A percentile compares a stretch with the other conserved stretches of the same genome.
Evolutionary conservation across 192 early-diverging fungal species (phyloP).

Genomic region (Gorgonomyces haynaldii): DNA sequence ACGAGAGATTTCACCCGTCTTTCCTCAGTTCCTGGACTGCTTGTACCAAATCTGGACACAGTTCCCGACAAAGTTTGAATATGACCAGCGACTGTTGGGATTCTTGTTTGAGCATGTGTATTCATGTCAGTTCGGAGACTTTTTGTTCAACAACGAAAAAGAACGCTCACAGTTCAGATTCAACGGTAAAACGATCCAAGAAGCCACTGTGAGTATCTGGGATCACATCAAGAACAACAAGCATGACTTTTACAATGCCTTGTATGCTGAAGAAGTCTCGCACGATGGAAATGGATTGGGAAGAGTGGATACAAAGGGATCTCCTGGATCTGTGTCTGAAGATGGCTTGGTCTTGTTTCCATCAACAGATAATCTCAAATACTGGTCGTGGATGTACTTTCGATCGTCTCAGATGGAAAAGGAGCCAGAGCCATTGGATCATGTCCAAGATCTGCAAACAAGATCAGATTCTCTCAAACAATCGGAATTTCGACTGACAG

Average conservation of each 20-base stretch:
- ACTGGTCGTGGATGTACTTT: conserved; percentile 63
- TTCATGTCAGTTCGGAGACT: conserved; percentile 88
- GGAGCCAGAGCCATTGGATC: no score
- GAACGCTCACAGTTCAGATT: conserved; percentile 50
- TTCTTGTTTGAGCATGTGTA: conserved; percentile 78
- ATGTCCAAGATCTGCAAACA: no score
- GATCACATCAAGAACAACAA: conserved; percentile 54
- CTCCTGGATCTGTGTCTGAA: conserved; percentile 13
- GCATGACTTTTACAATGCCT: conserved; percentile 44
- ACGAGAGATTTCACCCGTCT: conserved; percentile 82
- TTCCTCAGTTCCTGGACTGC: conserved; percentile 96
- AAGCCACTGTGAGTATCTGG: conserved; percentile 63
- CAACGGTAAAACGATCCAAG: conserved; percentile 3
- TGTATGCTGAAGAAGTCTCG: conserved; percentile 39
- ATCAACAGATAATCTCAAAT: conserved; percentile 47
- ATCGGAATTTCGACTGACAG: no score
- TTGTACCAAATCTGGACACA: conserved; percentile 84
- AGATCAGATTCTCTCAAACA: no score
- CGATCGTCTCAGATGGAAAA: no score
- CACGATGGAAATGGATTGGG: conserved; percentile 12
- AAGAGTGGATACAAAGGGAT: neutral
- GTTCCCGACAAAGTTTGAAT: conserved; percentile 87
- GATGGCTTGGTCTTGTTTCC: conserved; percentile 58
- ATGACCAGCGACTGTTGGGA: conserved; percentile 69
- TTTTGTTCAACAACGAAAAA: conserved; percentile 79